Evolutionary conservation across 148 eudicot genomes (phyloP).

Genomic region (Chenopodium suecicum): DNA sequence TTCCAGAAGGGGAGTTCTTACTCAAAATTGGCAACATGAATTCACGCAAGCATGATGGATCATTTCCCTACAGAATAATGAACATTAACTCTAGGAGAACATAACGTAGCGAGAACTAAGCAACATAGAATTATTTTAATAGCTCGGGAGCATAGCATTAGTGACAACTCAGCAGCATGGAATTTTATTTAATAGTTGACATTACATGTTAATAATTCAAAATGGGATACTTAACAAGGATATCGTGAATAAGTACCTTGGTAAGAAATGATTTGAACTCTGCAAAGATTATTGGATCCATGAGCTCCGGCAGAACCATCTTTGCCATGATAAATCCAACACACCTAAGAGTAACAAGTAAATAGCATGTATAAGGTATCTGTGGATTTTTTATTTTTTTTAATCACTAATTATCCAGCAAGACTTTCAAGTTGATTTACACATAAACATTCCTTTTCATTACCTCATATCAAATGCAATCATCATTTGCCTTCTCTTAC

Average conservation of each 20-base stretch:
- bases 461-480: conserved; percentile 99
- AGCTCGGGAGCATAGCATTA: not conserved
- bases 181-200: too few species aligned
- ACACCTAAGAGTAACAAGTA: conserved; percentile 46
- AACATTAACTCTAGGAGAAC: not conserved
- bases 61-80: conserved; percentile 55
- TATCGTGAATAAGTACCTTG: conserved; percentile 45
- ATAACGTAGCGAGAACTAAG: not conserved
- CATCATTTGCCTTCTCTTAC: conserved; percentile 84
- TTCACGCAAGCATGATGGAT: conserved; percentile 95
- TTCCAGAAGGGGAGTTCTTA: conserved; percentile 67
- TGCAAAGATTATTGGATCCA: conserved; percentile 69
- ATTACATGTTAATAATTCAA: not conserved
- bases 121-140: not conserved
- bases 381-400: not conserved
- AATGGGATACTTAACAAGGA: not conserved
- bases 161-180: not conserved
- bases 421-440: not conserved
- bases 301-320: conserved; percentile 92
- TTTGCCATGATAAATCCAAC: conserved; percentile 97
- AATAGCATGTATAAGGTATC: not conserved
- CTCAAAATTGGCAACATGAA: conserved; percentile 62
- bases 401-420: not conserved
- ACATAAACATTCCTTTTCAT: conserved; percentile 1
- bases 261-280: conserved; percentile 88